Evolutionary conservation across 2,329 filamentous ascomycete genomes (phyloP), one percentile per base, ranked within the genome.

Genomic region (Arthrobotrys pseudoclavata): DNA sequence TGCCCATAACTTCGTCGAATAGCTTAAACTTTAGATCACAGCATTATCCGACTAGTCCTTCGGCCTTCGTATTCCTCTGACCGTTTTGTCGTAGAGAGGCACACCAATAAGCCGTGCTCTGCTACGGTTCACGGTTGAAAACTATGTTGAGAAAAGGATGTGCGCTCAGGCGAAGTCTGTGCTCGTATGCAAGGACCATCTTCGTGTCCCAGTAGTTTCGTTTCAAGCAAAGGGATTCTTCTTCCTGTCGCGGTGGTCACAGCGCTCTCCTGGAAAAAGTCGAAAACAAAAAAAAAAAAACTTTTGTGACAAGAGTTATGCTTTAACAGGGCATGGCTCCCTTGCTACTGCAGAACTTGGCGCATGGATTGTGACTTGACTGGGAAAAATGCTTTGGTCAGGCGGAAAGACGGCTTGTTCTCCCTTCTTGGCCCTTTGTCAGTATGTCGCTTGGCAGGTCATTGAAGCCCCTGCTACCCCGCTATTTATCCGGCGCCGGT

Each of bases 401-500:
- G 67, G 71, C 71, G 71, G 71, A 76, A 76, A 69, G 71, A 76
- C 71, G 71, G 71, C 64, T 61, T 76, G 60, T 40, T 42, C 50
- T 76, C 71, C 71, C 45, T 26, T 61, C 57, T 76, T 68, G 57
- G 64, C 55, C 34, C 47, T 60, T 63, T 42, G 55, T 63, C 42
- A 40, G 50, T 48, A 10, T 22, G 26, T 76, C 63, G 45, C 71
- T 76, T 76, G 71, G 63, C 71, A 47, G 47, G 47, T 60, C 18
- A 13, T 47, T 26, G 22, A 69, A 18, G 18, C 50, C 71, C 63
- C 57, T 69, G 66, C 67, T 69, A 66, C 71, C 71, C 71, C 71
- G 71, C 71, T 69, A 76, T 76, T 76, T 76, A 76, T 76, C 71
- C 71, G 71, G 64, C 71, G 71, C 66, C 71, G 64, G 71, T 76